Evolutionary conservation across 176 grass and related monocot species (phyloP).

Genomic region (Themeda triandra): DNA sequence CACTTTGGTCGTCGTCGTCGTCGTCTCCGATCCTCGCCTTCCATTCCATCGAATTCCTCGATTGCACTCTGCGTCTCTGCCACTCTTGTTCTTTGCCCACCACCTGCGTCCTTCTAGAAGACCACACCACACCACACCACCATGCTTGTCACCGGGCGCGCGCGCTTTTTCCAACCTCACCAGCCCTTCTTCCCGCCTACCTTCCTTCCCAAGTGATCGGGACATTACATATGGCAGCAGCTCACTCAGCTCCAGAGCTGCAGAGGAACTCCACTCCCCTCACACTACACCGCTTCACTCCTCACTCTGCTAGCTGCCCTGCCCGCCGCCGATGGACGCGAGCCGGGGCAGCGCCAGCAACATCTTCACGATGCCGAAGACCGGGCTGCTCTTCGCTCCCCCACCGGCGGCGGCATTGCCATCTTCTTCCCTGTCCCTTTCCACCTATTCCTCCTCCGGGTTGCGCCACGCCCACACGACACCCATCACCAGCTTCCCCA

Average conservation of each 20-base stretch:
- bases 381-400: neutral
- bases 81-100: neutral
- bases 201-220: neutral
- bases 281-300: neutral
- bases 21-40: neutral
- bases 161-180: neutral
- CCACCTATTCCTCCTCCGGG: neutral
- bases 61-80: neutral
- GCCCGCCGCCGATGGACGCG: constrained; percentile 25
- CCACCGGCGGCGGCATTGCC: neutral
- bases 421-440: neutral
- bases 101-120: neutral
- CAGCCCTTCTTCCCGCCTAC: neutral
- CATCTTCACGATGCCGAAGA: constrained; percentile 16
- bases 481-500: constrained; percentile 46
- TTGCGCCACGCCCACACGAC: neutral
- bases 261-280: neutral
- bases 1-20: neutral
- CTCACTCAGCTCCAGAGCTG: neutral
- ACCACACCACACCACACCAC: too few species aligned
- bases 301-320: neutral
- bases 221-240: neutral
- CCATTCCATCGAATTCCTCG: too few species aligned
- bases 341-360: neutral
- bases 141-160: too few species aligned